A percentile compares a stretch with the other conserved stretches of the same genome.
phyloP scores from a whole-genome alignment of 2,329 filamentous ascomycete species.

The Trichoderma atrobrunneum region DNA sequence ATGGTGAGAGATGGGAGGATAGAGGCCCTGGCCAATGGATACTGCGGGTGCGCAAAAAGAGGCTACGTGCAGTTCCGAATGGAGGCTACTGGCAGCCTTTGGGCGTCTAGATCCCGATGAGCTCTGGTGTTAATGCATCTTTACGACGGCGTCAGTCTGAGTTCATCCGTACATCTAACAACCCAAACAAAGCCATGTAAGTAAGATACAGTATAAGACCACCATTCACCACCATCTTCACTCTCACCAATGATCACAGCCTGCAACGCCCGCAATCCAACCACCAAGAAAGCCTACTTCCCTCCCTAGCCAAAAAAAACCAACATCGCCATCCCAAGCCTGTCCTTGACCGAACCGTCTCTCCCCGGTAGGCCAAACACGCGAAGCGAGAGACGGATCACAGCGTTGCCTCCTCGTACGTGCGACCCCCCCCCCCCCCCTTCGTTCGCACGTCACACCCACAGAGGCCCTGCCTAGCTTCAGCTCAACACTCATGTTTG shows the following conservation, averaged over 20 bases:
- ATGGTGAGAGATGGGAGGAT: not conserved
- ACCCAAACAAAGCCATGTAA: not conserved
- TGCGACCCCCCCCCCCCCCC: conserved; percentile 1
- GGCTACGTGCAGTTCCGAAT: conserved; percentile 11
- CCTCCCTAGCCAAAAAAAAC: not conserved
- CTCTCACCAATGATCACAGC: no score
- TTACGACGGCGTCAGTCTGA: no score
- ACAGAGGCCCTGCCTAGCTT: not conserved
- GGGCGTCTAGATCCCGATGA: not conserved
- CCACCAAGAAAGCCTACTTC: not conserved
- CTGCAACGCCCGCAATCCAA: not conserved
- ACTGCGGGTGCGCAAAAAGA: not conserved
- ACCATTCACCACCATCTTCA: not conserved
- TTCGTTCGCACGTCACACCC: not conserved
- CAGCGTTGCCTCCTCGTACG: not conserved
- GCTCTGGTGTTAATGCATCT: not conserved
- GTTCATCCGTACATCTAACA: not conserved
- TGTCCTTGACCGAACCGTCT: not conserved
- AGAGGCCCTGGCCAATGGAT: not conserved
- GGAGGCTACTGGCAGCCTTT: not conserved
- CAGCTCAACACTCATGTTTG: not conserved
- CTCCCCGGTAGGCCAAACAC: conserved; percentile 10
- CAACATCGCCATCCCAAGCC: not conserved
- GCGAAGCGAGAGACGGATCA: conserved; percentile 18
- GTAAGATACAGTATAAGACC: not conserved